phyloP scores from a whole-genome alignment of 805 yeast genomes.

The Kazachstania kunashirensis region DNA sequence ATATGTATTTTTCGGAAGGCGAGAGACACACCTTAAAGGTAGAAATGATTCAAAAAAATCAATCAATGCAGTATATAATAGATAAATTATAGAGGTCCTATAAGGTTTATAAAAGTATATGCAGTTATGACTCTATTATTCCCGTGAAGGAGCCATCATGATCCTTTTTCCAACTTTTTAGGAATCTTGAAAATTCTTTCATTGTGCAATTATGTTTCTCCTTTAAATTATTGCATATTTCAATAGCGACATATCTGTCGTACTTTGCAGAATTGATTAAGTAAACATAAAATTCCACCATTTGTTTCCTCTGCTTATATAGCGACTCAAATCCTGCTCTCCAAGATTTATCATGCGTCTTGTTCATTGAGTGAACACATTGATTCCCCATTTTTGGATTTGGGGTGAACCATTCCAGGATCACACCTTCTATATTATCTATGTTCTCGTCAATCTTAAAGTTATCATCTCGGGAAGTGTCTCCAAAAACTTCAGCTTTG shows the following conservation, averaged over 20 bases:
- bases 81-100: no score
- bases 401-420: conserved; percentile 30
- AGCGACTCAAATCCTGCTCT: conserved; percentile 15
- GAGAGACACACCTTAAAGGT: no score
- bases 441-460: conserved; percentile 16
- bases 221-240: conserved; percentile 13
- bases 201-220: conserved; percentile 1
- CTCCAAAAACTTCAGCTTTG: not conserved
- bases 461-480: not conserved
- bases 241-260: conserved; percentile 22
- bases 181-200: conserved; percentile 12
- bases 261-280: conserved; percentile 18
- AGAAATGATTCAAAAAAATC: no score
- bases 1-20: no score
- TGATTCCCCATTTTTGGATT: conserved; percentile 20
- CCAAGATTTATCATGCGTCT: conserved; percentile 23
- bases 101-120: no score
- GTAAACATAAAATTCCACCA: conserved; percentile 25
- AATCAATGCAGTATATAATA: no score
- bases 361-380: conserved; percentile 28
- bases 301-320: conserved; percentile 23
- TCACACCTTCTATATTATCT: conserved; percentile 18
- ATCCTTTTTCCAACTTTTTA: conserved; percentile 19
- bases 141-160: conserved; percentile 10
- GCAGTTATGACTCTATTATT: no score